phyloP scores from a whole-genome alignment of 805 yeast genomes.

The Candida pseudoglaebosa region DNA sequence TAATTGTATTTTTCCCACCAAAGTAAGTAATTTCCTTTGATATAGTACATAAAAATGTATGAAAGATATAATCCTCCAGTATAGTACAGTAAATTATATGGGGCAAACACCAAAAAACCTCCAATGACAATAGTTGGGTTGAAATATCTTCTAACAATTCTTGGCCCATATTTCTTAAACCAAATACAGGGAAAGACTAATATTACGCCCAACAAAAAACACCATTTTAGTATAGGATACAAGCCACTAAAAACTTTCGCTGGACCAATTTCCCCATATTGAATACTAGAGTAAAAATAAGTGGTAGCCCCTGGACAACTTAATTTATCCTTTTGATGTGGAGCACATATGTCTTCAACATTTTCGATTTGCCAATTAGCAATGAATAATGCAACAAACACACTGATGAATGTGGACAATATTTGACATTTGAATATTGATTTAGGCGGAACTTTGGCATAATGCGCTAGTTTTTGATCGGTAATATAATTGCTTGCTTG shows the following conservation, averaged over 20 bases:
- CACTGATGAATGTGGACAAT: slow-evolving; percentile 32
- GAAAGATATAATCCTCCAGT: slow-evolving; percentile 65
- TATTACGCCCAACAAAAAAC: slow-evolving; percentile 52
- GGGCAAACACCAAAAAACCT: slow-evolving; percentile 47
- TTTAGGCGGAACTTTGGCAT: slow-evolving; percentile 60
- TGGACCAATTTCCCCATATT: slow-evolving; percentile 59
- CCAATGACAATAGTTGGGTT: slow-evolving; percentile 54
- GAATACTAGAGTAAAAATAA: slow-evolving; percentile 48
- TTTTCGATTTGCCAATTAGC: slow-evolving; percentile 40
- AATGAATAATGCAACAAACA: slow-evolving; percentile 28
- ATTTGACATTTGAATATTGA: slow-evolving; percentile 49
- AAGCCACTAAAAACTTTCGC: slow-evolving; percentile 52
- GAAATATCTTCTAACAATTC: slow-evolving; percentile 30
- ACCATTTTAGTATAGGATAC: slow-evolving; percentile 53
- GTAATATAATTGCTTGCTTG: slow-evolving; percentile 58
- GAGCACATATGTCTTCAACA: slow-evolving; percentile 32
- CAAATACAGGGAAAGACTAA: slow-evolving; percentile 34
- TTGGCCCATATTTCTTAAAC: slow-evolving; percentile 35
- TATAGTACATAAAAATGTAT: slow-evolving; percentile 51
- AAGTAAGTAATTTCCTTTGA: slow-evolving; percentile 43
- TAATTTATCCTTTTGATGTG: slow-evolving; percentile 31
- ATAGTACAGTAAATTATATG: slow-evolving; percentile 46
- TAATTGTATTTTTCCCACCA: slow-evolving; percentile 78
- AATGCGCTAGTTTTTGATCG: slow-evolving; percentile 47
- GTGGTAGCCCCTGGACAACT: slow-evolving; percentile 46